Evolutionary conservation across 2,329 filamentous ascomycete genomes (phyloP), one percentile per base, ranked within the genome.

Genomic region (Xylariaceae sp.): DNA sequence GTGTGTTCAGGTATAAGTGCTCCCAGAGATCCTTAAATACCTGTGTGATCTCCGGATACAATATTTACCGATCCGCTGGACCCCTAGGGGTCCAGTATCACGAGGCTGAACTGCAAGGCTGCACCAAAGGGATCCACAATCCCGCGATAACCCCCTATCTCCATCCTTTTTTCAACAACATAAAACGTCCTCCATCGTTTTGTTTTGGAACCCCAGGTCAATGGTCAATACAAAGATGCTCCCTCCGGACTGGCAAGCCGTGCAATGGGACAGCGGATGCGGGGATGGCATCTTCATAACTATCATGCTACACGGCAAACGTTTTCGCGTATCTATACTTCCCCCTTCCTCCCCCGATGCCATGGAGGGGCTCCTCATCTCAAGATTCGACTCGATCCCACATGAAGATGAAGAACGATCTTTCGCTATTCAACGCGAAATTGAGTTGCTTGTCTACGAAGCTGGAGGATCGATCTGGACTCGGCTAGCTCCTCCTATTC

Each of bases 271-370:
- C 32, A 32, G 33, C 21, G 35, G 45, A 39, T 39, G 45, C 36
- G 35, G 45, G 24, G 45, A 49, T 29, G 45, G 45, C 26, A 23
- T 49, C 24, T 49, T 49, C 21, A 32, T 49, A 49, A 49, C 23
- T 23, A 40, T 49, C 11, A 15, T 49, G 32, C 16, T 16, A n/a
- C 45, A 40, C 35, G 15, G 35, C 35, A 49, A 49, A 40, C 35
- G 35, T 49, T 49, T 40, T 40, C 27, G 16, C 35, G 15, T 49
- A 49, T 49, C 45, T 23, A 16, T 49, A 32, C 35, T 49, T 41
- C 45, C 45, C 3, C 23, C 45, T 15, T 39, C 45, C 18, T 39
- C 45, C 26, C 35, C 45, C 21, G 35, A 49, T 32, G 30, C 45
- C 23, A 40, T 49, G 10, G 33, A 49, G 40, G 45, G 45, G 15